Conservation (phyloP, 2,329 filamentous ascomycete genomes). For the Tolypocladium ovalisporum region DNA sequence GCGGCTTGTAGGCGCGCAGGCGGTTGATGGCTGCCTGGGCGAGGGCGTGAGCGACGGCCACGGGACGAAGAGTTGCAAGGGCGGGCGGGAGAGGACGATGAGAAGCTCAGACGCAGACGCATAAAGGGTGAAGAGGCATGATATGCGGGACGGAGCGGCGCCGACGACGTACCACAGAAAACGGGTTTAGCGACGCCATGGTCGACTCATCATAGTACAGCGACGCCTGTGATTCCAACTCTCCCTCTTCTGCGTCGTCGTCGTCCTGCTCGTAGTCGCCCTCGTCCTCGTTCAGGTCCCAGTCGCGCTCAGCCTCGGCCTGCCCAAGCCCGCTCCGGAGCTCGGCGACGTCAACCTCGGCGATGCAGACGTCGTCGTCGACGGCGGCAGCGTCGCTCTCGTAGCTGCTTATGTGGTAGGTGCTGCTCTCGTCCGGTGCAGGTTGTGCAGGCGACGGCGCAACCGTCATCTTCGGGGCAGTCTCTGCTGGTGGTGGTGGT, state of each 20-base stretch:
- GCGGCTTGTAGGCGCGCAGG: conserved; percentile 49
- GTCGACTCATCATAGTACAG: conserved; percentile 46
- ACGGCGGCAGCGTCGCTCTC: background rate
- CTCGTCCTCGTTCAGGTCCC: background rate
- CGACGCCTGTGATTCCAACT: conserved; percentile 25
- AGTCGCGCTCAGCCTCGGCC: conserved; percentile 1
- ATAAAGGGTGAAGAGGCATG: background rate
- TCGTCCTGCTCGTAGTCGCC: background rate
- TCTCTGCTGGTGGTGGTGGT: background rate
- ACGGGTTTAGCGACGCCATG: conserved; percentile 45
- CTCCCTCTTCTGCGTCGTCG: conserved; percentile 9
- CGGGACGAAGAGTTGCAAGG: conserved; percentile 5
- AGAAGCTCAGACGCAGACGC: background rate
- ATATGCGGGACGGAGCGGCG: too few relatives aligned
- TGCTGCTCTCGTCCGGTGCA: background rate
- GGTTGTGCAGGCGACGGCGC: background rate
- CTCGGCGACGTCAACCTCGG: conserved; percentile 14
- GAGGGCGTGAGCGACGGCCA: conserved; percentile 1
- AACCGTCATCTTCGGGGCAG: background rate
- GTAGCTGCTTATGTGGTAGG: background rate
- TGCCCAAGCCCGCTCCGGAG: conserved; percentile 2
- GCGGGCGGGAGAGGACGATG: background rate
- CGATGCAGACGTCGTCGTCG: conserved; percentile 9
- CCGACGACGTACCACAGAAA: conserved; percentile 35
- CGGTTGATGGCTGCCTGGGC: conserved; percentile 46